These are phyloP conservation scores for Guadua angustifolia DNA, from an alignment of 176 grass and related monocot genomes.

Conservation along the genomic window DNA sequence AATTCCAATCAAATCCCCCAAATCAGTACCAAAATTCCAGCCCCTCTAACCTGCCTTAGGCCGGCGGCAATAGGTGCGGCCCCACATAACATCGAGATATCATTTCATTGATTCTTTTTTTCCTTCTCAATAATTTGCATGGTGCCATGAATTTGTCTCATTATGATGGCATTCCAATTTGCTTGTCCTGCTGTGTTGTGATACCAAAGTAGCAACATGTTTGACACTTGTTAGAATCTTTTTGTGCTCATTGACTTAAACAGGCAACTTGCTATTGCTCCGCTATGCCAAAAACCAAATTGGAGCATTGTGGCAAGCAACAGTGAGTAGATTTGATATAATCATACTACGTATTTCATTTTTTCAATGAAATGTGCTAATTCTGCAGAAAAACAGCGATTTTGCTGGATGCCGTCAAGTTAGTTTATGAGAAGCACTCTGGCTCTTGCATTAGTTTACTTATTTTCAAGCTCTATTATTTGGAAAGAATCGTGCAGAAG, in stretches of 20 bases:
- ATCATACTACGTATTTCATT: background rate
- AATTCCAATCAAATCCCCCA: too few species aligned
- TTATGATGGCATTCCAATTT: constrained; percentile 1
- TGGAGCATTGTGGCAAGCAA: background rate
- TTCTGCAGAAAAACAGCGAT: background rate
- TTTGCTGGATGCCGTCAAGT: constrained; percentile 20
- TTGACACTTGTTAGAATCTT: background rate
- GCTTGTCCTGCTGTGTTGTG: background rate
- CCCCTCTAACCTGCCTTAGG: too few species aligned
- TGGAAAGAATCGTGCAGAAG: constrained; percentile 1
- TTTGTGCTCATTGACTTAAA: background rate
- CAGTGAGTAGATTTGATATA: constrained; percentile 2
- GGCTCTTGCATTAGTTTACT: constrained; percentile 23
- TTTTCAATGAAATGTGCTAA: background rate
- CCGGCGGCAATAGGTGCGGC: too few species aligned
- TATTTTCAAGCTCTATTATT: background rate
- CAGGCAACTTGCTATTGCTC: background rate
- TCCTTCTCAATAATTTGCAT: constrained; percentile 5
- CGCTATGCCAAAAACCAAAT: constrained; percentile 1
- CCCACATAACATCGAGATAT: too few species aligned
- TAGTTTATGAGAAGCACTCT: background rate
- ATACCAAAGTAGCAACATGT: background rate
- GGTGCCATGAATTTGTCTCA: background rate
- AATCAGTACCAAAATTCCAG: too few species aligned
- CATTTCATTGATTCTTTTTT: background rate